A percentile compares a stretch with the other conserved stretches of the same genome.
These are phyloP conservation scores for Persicaria maculosa DNA, from an alignment of 148 eudicot genomes.

Conservation along the genomic window DNA sequence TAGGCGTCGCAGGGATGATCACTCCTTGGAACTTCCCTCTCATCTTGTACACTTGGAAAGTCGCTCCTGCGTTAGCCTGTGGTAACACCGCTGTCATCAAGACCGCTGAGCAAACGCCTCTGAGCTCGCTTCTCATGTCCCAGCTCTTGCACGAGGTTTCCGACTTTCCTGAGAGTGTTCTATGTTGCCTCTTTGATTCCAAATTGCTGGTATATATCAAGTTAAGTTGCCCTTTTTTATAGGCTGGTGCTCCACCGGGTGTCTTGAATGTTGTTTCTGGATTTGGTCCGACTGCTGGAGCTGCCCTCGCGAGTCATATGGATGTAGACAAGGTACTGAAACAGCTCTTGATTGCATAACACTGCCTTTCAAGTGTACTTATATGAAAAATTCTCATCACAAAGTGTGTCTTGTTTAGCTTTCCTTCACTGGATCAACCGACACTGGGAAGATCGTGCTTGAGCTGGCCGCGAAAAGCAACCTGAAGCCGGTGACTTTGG, in stretches of 20 bases:
- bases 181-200: not conserved
- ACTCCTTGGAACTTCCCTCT: constrained; percentile 85
- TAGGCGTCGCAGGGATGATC: constrained; percentile 77
- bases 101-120: constrained; percentile 73
- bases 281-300: constrained; percentile 76
- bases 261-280: constrained; percentile 65
- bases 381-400: too few relatives aligned
- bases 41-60: constrained; percentile 67
- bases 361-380: too few relatives aligned
- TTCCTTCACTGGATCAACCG: constrained; percentile 10
- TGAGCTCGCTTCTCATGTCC: constrained; percentile 58
- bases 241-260: constrained; percentile 85
- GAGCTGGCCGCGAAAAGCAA: constrained; percentile 7
- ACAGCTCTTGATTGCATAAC: not conserved
- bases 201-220: not conserved
- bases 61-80: constrained; percentile 65
- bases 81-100: constrained; percentile 67
- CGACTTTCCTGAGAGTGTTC: not conserved
- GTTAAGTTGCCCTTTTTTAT: constrained; percentile 3
- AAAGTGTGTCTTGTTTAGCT: not conserved
- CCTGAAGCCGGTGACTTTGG: constrained; percentile 7
- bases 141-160: constrained; percentile 61
- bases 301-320: constrained; percentile 78
- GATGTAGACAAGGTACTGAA: constrained; percentile 67
- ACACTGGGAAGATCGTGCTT: constrained; percentile 5